Evolutionary conservation across 1,139 yeast species (phyloP).

Genomic region (Hyphopichia burtonii): DNA sequence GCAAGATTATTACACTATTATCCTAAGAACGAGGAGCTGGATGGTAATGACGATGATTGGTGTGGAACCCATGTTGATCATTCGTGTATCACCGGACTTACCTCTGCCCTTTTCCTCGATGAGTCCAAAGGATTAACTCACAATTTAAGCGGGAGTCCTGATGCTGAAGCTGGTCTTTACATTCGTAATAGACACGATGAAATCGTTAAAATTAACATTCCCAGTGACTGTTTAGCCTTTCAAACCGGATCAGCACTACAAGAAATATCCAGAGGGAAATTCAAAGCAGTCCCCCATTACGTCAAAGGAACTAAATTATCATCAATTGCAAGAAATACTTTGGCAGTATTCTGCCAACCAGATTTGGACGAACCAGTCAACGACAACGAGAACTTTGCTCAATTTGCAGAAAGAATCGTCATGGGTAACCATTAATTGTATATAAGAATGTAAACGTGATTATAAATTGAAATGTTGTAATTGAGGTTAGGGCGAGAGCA

Average conservation of each 20-base stretch:
- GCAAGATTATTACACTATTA: constrained; percentile 60
- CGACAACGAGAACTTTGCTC: constrained; percentile 47
- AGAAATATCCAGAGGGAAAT: constrained; percentile 47
- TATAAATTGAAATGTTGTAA: no score
- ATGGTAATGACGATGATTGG: constrained; percentile 42
- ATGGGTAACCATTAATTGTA: constrained; percentile 25
- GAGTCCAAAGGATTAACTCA: constrained; percentile 25
- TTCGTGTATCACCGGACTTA: constrained; percentile 60
- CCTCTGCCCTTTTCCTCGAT: constrained; percentile 55
- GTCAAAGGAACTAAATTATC: constrained; percentile 45
- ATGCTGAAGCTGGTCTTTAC: constrained; percentile 51
- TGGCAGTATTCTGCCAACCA: constrained; percentile 69
- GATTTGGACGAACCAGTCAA: constrained; percentile 51
- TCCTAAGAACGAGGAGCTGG: constrained; percentile 19
- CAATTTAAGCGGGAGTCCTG: constrained; percentile 36
- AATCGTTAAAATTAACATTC: constrained; percentile 53
- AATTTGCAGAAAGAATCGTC: constrained; percentile 42
- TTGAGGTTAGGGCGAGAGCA: background rate
- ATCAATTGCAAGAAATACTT: constrained; percentile 50
- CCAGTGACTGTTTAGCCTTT: constrained; percentile 56
- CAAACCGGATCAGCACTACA: constrained; percentile 66
- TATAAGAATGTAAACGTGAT: background rate
- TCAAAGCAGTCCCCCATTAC: constrained; percentile 62
- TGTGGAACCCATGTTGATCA: constrained; percentile 69
- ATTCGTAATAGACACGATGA: constrained; percentile 49